Base-by-base conservation (phyloP, 2,329 filamentous ascomycete species). In the Pestalotiopsis sp. region DNA sequence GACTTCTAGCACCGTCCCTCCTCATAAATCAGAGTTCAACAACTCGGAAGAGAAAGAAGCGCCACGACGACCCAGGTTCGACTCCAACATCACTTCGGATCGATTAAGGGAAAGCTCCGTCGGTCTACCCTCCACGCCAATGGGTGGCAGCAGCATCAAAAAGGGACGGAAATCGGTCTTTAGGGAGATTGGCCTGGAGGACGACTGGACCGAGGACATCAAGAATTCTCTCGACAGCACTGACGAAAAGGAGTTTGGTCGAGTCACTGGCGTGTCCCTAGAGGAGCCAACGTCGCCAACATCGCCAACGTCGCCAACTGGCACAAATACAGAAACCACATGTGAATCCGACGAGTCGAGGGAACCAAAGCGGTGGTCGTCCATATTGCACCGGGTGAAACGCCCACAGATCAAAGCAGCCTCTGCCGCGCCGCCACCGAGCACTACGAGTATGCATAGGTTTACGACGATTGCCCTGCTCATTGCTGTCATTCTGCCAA, bases 91-190 rank as follows among this genome's bases (percentile, higher is more conserved):
- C 68, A 88, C 86, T 2, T 82, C 84, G 67, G 84, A 88, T 74
- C 84, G 86, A 57, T 77, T 88, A 49, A 82, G 85, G 71, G 85
- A 87, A 74, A 79, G 82, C 69, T 81, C 81, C n/a, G 73, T 73
- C 56, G 59, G 38, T 20, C 13, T 39, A 39, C 59, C 59, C 1
- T n/a, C 59, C 9, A 38, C 59, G 27, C 59, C 59, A 62, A 62
- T 62, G 59, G 59, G 59, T 23, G 45, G 45, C n/a, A 79, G 79
- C 72, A 86, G 83, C 68, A 83, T 87, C 62, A 80, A 78, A 70
- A 87, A 86, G 74, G 84, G 82, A 57, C 81, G 86, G 63, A 83
- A 79, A 72, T 87, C 86, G 25, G 78, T 87, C 68, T 88, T 88
- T 72, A 86, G 80, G 73, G 86, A 88, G 76, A 75, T 84, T 56